Base-by-base conservation (phyloP, 495 filamentous ascomycete species). In the Aspergillus campestris region DNA sequence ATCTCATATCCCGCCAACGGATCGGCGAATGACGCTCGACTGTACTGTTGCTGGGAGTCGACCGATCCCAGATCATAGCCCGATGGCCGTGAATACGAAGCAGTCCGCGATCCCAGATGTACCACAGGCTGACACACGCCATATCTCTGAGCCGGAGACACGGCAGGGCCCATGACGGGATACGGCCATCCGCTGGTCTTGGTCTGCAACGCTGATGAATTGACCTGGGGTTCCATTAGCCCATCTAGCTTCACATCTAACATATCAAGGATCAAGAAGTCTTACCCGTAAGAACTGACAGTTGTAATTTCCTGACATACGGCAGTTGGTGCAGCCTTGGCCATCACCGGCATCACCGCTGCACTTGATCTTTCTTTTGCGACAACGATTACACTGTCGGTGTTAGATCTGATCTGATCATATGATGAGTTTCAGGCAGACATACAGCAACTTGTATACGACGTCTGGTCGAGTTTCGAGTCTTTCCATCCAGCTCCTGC, bases 281-380 rank as follows among this genome's bases (percentile, higher is more conserved):
- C 69, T 68, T 78, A 94, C 89, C 67, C 89, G 77, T 40, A 89
- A 65, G 56, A 94, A 95, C 36, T 81, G 79, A 64, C 89, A 95
- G 18, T 70, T 68, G 12, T 82, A 75, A 31, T 73, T 72, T 29
- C 83, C 83, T 42, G 89, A 80, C 49, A 67, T 75, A 50, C 82
- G 84, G 70, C 92, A 98, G 64, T 89, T 94, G 11, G 75, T 65
- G 59, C 92, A 98, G 28, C 86, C 86, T 15, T 70, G 69, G 8
- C 82, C 85, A 58, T 86, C 75, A 24, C 82, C 83, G 5, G 73
- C 72, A 60, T 96, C 90, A 30, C 91, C 92, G 49, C 86, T 95
- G 69, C 92, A 98, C 59, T 88, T 85, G 56, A 98, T 98, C 71
- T 98, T 98, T 42, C 92, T 77, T 62, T 89, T 89, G 40, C 92